Base-by-base conservation (phyloP, 306 rosid species). In the Chamaecrista fasciculata region DNA sequence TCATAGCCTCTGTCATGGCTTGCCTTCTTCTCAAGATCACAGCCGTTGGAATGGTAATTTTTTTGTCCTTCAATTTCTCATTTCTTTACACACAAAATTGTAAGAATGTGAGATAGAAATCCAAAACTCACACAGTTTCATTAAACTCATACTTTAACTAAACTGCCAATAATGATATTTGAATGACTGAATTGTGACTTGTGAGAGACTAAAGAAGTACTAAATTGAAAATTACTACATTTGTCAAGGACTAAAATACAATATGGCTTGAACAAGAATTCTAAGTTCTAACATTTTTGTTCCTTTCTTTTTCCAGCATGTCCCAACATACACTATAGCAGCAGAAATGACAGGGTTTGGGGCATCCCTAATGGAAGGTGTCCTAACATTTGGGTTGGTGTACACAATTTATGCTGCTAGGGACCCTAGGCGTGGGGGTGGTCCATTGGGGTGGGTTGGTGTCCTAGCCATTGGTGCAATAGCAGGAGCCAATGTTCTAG, bases 311-410 rank as follows among this genome's bases (percentile, higher is more conserved):
- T 37, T 75, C 62, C 81, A 90, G 97, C 96, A 78, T 59, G 83
- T 90, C 21, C 94, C 90, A 42, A 78, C 84, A 16, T 83, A 83
- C 57, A 21, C 70, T 0, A 88, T 94, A 29, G 85, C 94, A 4
- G 90, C 80, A 67, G 92, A 90, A 66, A 94, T 94, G 90, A 90
- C 97, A 4, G 98, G 96, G 8, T 94, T 94, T 60, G 97, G 97
- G 73, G 98, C 98, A 34, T 86, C 98, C 0, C 21, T 90, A 14
- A 51, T 94, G 74, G 98, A 94, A 66, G 97, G 98, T 2, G 42
- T 86, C 4, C 56, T 85, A 12, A 94, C 97, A 51, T 94, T 86
- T 70, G 82, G 47, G 1, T 21, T 94, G 71, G 97, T 94, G 21
- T 94, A 85, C 79, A 86, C 96, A 2, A 80, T 94, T 3, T 90